A percentile compares a stretch with the other conserved stretches of the same genome.
Conservation (phyloP, 352 stramenopile species). For the Elongisporangium prolatum region DNA sequence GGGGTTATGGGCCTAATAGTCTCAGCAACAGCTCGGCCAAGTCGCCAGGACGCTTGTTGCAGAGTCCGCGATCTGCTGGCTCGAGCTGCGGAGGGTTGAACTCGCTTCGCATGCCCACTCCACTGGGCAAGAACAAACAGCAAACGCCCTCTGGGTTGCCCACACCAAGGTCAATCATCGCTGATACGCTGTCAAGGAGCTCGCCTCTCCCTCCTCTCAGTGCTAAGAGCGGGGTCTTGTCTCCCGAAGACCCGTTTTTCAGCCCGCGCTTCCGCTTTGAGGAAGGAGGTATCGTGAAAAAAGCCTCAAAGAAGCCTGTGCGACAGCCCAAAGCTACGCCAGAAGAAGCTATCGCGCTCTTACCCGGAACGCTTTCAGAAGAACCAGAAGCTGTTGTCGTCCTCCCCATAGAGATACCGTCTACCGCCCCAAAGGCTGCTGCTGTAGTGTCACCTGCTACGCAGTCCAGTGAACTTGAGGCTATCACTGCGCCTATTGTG, state of each 20-base stretch:
- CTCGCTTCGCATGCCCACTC: conserved; percentile 38
- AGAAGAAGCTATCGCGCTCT: background rate
- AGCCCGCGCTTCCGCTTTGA: conserved; percentile 63
- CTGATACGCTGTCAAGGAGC: conserved; percentile 39
- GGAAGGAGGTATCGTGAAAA: background rate
- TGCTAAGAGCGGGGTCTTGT: conserved; percentile 12
- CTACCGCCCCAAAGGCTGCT: too few relatives aligned
- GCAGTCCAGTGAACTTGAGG: background rate
- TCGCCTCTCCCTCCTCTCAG: conserved; percentile 38
- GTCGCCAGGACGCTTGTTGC: conserved; percentile 17
- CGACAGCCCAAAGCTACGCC: background rate
- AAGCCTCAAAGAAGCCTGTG: background rate
- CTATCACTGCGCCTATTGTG: background rate
- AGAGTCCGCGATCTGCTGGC: conserved; percentile 25
- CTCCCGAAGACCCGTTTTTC: conserved; percentile 59
- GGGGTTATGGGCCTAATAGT: background rate
- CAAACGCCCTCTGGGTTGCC: conserved; percentile 21
- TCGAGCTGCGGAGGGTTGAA: conserved; percentile 2
- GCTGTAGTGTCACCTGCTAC: background rate
- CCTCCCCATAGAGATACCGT: too few relatives aligned
- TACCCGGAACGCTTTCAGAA: background rate
- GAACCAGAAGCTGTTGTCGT: background rate
- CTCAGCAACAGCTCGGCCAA: conserved; percentile 17
- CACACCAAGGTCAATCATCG: conserved; percentile 49
- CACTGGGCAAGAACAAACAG: conserved; percentile 38